A percentile compares a stretch with the other conserved stretches of the same genome.
Conservation (phyloP, 2,329 filamentous ascomycete species). For the Botrytis sinoallii region DNA sequence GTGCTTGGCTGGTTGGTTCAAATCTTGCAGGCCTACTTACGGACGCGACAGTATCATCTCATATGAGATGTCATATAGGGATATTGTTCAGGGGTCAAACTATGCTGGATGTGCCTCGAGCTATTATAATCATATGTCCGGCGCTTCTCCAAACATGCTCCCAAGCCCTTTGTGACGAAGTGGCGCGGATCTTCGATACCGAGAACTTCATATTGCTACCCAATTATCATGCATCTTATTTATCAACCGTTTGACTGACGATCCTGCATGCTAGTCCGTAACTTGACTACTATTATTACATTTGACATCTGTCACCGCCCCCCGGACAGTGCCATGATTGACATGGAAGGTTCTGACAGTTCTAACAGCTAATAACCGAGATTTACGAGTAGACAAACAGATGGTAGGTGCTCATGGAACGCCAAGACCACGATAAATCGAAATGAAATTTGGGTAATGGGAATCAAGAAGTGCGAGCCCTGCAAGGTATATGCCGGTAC, state of each 20-base stretch:
- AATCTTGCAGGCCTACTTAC: constrained; percentile 1
- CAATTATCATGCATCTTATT: neutral
- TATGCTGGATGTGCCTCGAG: neutral
- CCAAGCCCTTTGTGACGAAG: neutral
- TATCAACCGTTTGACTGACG: neutral
- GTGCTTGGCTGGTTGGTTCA: neutral
- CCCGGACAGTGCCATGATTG: neutral
- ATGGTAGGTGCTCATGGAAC: constrained; percentile 3
- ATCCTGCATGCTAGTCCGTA: neutral
- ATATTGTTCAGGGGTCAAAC: constrained; percentile 8
- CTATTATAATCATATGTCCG: neutral
- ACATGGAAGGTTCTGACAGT: neutral
- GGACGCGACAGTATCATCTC: constrained; percentile 19
- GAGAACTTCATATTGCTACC: constrained; percentile 5
- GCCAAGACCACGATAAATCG: constrained; percentile 10
- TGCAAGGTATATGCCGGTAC: constrained; percentile 14
- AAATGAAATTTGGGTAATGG: constrained; percentile 14
- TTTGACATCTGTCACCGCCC: constrained; percentile 1
- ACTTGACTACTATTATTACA: neutral
- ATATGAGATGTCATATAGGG: constrained; percentile 14
- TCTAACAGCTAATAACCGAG: neutral
- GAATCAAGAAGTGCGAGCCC: constrained; percentile 8
- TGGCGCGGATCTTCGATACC: neutral
- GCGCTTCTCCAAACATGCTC: constrained; percentile 13
- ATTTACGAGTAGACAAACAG: constrained; percentile 9